Evolutionary conservation across 805 yeast species (phyloP).

Genomic region (Nakazawaea pomicola): DNA sequence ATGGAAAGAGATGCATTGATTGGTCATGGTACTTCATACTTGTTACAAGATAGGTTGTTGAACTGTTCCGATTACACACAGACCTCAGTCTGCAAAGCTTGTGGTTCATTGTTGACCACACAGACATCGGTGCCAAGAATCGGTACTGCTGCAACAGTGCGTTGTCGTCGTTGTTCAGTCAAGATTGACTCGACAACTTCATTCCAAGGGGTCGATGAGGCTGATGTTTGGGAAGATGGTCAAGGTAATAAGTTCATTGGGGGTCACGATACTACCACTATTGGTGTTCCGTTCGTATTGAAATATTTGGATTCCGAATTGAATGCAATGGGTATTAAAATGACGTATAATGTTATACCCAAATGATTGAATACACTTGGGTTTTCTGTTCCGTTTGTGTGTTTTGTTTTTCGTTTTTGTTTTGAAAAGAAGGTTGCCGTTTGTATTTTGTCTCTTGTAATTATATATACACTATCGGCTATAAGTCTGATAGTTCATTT

Average conservation of each 20-base stretch:
- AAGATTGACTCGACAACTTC: slow-evolving; percentile 51
- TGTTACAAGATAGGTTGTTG: slow-evolving; percentile 89
- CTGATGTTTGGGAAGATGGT: slow-evolving; percentile 95
- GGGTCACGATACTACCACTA: slow-evolving; percentile 90
- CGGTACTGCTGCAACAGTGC: slow-evolving; percentile 69
- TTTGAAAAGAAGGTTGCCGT: too few relatives aligned
- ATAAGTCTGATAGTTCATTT: too few relatives aligned
- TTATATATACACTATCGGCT: too few relatives aligned
- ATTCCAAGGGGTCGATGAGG: slow-evolving; percentile 43
- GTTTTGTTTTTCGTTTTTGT: background rate
- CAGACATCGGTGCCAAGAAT: slow-evolving; percentile 89
- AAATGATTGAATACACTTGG: slow-evolving; percentile 20
- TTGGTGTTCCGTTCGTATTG: slow-evolving; percentile 94
- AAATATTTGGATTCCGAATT: slow-evolving; percentile 92
- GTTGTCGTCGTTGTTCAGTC: slow-evolving; percentile 89
- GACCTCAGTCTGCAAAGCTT: slow-evolving; percentile 80
- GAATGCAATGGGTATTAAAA: slow-evolving; percentile 95
- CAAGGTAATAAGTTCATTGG: slow-evolving; percentile 89
- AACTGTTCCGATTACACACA: slow-evolving; percentile 96
- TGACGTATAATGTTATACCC: slow-evolving; percentile 84
- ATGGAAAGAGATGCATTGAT: slow-evolving; percentile 99
- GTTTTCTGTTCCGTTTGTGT: too few relatives aligned
- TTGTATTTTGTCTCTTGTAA: too few relatives aligned
- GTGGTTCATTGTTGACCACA: slow-evolving; percentile 89
- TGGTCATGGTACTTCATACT: slow-evolving; percentile 96